phyloP scores from a whole-genome alignment of 257 asterid species.

The Coffea eugenioides region DNA sequence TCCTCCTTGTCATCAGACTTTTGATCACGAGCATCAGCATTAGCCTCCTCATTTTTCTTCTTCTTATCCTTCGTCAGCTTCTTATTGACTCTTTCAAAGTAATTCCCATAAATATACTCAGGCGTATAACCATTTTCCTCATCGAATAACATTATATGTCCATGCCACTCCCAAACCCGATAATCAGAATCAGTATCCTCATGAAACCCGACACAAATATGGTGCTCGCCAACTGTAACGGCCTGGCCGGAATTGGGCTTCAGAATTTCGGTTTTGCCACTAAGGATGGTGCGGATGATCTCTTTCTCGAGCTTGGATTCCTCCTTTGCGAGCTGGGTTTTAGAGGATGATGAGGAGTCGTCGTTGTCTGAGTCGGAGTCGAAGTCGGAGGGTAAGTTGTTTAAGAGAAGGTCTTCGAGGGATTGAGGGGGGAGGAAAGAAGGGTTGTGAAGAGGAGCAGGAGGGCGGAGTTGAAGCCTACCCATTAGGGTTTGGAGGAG shows the following conservation, averaged over 20 bases:
- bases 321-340: slow-evolving; percentile 69
- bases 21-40: slow-evolving; percentile 25
- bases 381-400: slow-evolving; percentile 51
- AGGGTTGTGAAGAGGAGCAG: slow-evolving; percentile 30
- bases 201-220: slow-evolving; percentile 84
- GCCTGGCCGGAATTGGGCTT: slow-evolving; percentile 97
- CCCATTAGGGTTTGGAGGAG: slow-evolving; percentile 84
- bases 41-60: slow-evolving; percentile 18
- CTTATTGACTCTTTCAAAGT: slow-evolving; percentile 67
- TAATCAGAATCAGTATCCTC: slow-evolving; percentile 74
- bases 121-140: slow-evolving; percentile 88
- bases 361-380: slow-evolving; percentile 46
- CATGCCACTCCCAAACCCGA: slow-evolving; percentile 99
- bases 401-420: slow-evolving; percentile 75
- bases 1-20: slow-evolving; percentile 38
- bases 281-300: slow-evolving; percentile 61
- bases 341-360: slow-evolving; percentile 43
- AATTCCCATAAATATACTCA: slow-evolving; percentile 91
- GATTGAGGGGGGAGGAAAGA: slow-evolving; percentile 47
- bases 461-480: slow-evolving; percentile 61
- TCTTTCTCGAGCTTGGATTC: slow-evolving; percentile 84
- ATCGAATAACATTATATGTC: slow-evolving; percentile 85
- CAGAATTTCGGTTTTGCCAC: slow-evolving; percentile 56
- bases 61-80: slow-evolving; percentile 26
- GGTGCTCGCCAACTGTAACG: slow-evolving; percentile 78